These are phyloP conservation scores for Septoria petroselini DNA, from an alignment of 2,329 filamentous ascomycete genomes.

Conservation along the genomic window DNA sequence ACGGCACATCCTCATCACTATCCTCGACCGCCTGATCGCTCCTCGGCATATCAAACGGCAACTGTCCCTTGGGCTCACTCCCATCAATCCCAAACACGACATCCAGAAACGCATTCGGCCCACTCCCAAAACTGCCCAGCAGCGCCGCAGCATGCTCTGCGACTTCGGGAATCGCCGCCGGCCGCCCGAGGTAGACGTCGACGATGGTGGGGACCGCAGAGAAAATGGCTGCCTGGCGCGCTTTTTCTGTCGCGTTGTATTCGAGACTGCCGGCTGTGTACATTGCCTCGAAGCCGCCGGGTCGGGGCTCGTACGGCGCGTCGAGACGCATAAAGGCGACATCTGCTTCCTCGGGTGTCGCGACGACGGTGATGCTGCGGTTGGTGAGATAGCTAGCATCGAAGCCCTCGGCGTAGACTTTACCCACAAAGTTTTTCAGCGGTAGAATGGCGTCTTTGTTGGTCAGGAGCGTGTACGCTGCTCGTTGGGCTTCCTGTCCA, in stretches of 20 bases:
- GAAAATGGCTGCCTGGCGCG: conserved; percentile 43
- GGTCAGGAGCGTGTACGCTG: conserved; percentile 39
- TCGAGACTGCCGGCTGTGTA: conserved; percentile 45
- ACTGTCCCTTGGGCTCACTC: conserved; percentile 42
- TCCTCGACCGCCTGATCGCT: conserved; percentile 45
- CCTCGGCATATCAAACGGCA: conserved; percentile 50
- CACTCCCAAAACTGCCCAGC: conserved; percentile 43
- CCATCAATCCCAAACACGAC: conserved; percentile 42
- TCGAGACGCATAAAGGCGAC: conserved; percentile 43
- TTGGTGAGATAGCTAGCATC: conserved; percentile 36
- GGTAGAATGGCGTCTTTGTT: conserved; percentile 39
- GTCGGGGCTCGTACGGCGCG: conserved; percentile 43
- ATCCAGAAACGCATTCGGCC: conserved; percentile 46
- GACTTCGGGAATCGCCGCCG: conserved; percentile 46
- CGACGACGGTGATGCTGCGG: conserved; percentile 38
- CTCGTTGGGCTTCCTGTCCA: conserved; percentile 41
- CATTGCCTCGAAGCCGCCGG: conserved; percentile 43
- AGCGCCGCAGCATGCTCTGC: conserved; percentile 41
- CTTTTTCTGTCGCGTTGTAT: conserved; percentile 42
- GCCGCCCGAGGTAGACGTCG: conserved; percentile 47
- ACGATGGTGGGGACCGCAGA: conserved; percentile 42
- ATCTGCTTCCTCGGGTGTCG: conserved; percentile 42
- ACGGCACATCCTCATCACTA: conserved; percentile 38
- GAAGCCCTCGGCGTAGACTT: conserved; percentile 40
- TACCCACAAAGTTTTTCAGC: conserved; percentile 27